Evolutionary conservation across 2,329 filamentous ascomycete species (phyloP).

Genomic region (Aspergillus udagawae): DNA sequence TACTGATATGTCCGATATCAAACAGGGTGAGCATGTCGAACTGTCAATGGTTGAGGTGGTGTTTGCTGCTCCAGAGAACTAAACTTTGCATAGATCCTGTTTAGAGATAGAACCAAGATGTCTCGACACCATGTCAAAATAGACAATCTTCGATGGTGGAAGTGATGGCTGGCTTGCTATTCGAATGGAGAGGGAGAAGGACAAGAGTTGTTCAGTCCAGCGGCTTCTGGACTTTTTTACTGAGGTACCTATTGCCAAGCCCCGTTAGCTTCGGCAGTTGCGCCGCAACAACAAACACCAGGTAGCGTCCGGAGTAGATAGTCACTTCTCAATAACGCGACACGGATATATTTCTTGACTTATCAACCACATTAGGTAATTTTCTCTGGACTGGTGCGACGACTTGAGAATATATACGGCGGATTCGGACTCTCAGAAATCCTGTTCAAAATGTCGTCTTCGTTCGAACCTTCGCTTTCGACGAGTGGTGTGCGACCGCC

Average conservation of each 20-base stretch:
- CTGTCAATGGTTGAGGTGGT: background rate
- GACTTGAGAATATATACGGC: background rate
- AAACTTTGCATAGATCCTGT: background rate
- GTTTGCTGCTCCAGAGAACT: background rate
- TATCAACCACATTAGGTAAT: conserved; percentile 3
- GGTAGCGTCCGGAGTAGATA: background rate
- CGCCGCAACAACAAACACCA: background rate
- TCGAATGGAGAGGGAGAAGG: background rate
- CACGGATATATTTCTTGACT: background rate
- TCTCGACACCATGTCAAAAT: background rate
- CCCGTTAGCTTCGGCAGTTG: background rate
- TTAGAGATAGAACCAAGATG: background rate
- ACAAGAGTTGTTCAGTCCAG: background rate
- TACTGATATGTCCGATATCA: conserved; percentile 21
- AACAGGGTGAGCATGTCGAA: conserved; percentile 29
- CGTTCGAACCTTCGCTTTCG: conserved; percentile 57
- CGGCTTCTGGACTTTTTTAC: background rate
- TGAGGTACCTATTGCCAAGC: background rate
- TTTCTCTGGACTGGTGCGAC: background rate
- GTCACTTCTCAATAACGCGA: background rate
- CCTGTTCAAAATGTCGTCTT: conserved; percentile 31
- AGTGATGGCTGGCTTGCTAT: background rate
- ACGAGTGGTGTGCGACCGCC: conserved; percentile 51
- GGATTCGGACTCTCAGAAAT: background rate
- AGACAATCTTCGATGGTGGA: background rate